These are phyloP conservation scores for Kondoa malvinella DNA, from an alignment of 768 basidiomycete species.

Conservation along the genomic window DNA sequence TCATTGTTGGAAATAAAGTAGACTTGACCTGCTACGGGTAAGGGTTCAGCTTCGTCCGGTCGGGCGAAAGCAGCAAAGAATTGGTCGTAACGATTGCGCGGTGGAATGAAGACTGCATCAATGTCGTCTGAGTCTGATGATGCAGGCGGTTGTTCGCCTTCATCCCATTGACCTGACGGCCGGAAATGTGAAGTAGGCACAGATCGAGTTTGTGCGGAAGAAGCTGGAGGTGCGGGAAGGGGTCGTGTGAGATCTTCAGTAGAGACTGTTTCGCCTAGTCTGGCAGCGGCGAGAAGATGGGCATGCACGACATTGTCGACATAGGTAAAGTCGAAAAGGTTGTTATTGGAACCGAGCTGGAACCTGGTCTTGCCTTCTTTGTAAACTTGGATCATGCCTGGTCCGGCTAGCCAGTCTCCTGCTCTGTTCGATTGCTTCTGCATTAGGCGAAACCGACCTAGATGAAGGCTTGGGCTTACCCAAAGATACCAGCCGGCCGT, in stretches of 20 bases:
- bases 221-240: conserved; percentile 42
- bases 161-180: conserved; percentile 7
- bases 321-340: conserved; percentile 91
- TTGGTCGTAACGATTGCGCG: conserved; percentile 28
- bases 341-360: conserved; percentile 84
- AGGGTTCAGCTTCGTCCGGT: conserved; percentile 1
- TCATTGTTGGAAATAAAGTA: conserved; percentile 98
- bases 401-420: conserved; percentile 72
- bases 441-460: not conserved
- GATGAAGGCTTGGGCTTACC: conserved; percentile 39
- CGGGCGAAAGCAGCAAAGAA: conserved; percentile 14
- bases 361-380: conserved; percentile 68
- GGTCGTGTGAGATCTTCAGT: conserved; percentile 33
- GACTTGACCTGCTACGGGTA: conserved; percentile 74
- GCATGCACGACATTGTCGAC: conserved; percentile 89
- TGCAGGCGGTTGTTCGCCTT: conserved; percentile 12
- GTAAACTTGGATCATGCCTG: conserved; percentile 62
- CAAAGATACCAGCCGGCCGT: conserved; percentile 87
- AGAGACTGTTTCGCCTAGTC: conserved; percentile 39
- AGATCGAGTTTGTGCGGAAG: conserved; percentile 37
- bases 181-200: conserved; percentile 19
- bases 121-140: not conserved
- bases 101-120: conserved; percentile 2
- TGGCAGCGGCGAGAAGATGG: conserved; percentile 84
- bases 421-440: conserved; percentile 40